Base-by-base conservation (phyloP, 352 stramenopile genomes). In the Aphanomyces stellatus region DNA sequence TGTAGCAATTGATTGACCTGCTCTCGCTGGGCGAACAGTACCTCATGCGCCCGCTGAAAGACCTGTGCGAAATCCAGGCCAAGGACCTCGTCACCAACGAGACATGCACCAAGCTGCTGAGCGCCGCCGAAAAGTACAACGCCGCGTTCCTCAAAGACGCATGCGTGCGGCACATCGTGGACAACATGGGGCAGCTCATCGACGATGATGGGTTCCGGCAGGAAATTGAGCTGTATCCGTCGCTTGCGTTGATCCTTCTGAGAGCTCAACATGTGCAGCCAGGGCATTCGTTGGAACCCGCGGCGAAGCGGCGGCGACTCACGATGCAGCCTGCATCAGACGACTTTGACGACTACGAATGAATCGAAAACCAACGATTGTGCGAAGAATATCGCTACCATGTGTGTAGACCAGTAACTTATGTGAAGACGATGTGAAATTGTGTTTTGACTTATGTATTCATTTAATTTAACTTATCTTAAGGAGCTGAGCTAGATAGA, bases 1-100 rank as follows among this genome's bases (percentile, higher is more conserved):
- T 75, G 11, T 51, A 94, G 86, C 82, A 94, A 94, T 68, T 94
- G 51, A 87, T 94, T 51, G 84, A 94, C 43, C 69, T 94, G 48
- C 63, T 94, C 62, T 89, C 81, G 19, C 67, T 94, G 10, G 80
- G 84, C 34, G 86, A 94, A 55, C 82, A 94, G 64, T 94, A 93
- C 49, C 67, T 94, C 31, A 72, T 94, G 11, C 71, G 84, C 43
- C 77, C 81, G 28, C 70, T 93, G 25, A 91, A 91, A 56, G 78
- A 91, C 15, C 69, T 90, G 17, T 94, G 86, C 49, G 86, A 94
- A 63, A 72, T 90, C 17, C 77, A 85, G 41, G 82, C 86, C 28
- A 74, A 83, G 37, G 80, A 90, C 27, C 73, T 90, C 43, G 64
- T 94, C 37, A 84, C 77, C 43, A 75, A 90, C 60, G 82, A 75